Base-by-base conservation (phyloP, 805 yeast species). In the Candida sphagnicola region DNA sequence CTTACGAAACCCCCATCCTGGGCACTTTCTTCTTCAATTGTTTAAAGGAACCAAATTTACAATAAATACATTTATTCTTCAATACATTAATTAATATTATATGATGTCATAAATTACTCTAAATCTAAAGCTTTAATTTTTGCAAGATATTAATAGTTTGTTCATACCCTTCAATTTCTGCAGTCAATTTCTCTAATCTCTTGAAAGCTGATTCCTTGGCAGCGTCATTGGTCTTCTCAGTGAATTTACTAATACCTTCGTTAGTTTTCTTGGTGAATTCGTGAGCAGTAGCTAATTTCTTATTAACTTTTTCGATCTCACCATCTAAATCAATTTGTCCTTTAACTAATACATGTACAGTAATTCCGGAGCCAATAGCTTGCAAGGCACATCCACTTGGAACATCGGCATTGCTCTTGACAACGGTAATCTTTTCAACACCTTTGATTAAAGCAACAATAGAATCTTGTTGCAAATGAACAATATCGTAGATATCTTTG, bases 251-350 rank as follows among this genome's bases (percentile, higher is more conserved):
- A 49, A 87, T 78, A 35, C 82, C 75, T 67, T 88, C 91, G 48
- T 80, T 78, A 44, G 86, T 73, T 54, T 77, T 74, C 46, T 72
- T 74, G 55, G 77, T 75, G 46, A 77, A 66, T 51, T 77, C 81
- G 49, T 67, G 62, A 31, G 82, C 77, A 62, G 82, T 84, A 43
- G 62, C 74, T 53, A 90, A 73, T 70, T 85, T 91, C 75, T 78
- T 79, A 54, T 71, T 62, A 28, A 89, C 93, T 75, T 91, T 93
- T 50, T 71, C 57, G 53, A 93, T 85, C 69, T 93, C 98, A 40
- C 84, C 84, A 54, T 89, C 97, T 50, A 90, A 77, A 62, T 91
- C 97, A 50, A 93, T 81, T 59, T 85, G 90, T 39, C 98, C 99
- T 74, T 88, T 90, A 41, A 91, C 96, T 59, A 93, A 74, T 21